phyloP scores from a whole-genome alignment of 306 rosid species.

The Casuarina cunninghamiana region DNA sequence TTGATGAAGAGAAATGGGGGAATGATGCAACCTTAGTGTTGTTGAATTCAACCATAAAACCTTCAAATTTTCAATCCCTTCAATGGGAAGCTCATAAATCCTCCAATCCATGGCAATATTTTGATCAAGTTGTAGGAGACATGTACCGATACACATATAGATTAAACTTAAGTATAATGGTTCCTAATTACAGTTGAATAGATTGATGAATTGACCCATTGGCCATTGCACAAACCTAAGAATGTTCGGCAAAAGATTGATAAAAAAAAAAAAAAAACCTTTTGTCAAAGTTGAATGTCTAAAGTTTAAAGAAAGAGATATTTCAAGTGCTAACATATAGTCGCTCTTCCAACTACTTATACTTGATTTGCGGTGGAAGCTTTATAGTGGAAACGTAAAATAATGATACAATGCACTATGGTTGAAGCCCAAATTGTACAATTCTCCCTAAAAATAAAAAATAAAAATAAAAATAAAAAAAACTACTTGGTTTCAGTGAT shows the following conservation, averaged over 20 bases:
- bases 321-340: not conserved
- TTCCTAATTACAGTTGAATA: no score
- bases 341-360: no score
- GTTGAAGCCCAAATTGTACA: not conserved
- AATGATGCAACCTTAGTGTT: conserved; percentile 60
- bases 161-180: no score
- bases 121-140: not conserved
- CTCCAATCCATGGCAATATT: not conserved
- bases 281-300: no score
- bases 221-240: no score
- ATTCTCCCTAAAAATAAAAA: not conserved
- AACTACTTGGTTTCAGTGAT: not conserved
- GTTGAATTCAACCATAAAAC: conserved; percentile 58
- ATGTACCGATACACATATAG: no score
- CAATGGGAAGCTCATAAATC: not conserved
- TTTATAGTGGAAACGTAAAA: no score
- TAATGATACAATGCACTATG: not conserved
- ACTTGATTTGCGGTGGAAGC: no score
- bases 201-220: no score
- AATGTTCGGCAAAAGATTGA: no score
- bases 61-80: not conserved
- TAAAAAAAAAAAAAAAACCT: no score
- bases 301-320: no score
- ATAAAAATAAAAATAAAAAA: not conserved
- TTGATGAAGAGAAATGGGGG: conserved; percentile 44